Base-by-base conservation (phyloP, 441 rosid genomes). In the Corymbia citriodora region DNA sequence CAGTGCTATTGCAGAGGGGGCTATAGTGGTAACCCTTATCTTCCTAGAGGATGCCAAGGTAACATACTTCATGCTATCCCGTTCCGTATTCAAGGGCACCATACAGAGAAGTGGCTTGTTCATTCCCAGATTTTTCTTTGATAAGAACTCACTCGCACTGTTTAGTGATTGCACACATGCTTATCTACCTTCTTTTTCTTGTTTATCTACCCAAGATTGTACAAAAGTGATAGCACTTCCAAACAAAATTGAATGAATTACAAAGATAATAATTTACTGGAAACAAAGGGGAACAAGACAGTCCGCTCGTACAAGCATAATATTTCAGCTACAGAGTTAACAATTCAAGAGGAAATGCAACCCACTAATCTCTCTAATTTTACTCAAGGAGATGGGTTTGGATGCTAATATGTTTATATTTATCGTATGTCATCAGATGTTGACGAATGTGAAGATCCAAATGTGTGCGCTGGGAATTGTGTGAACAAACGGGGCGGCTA, bases 401-500 rank as follows among this genome's bases (percentile, higher is more conserved):
- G 48, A 25, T 18, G 2, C 48, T 33, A 18, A 70, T 70, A 9
- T 70, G 3, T 33, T 33, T 33, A 1, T 33, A 36, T 33, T 9
- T 8, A n/a, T 16, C 79, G 17, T 19, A 5, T 70, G 45, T 33
- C 8, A 33, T 70, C 45, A 70, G 79, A 70, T 70, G 1, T 70
- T 33, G 1, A 70, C 2, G 68, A 61, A 61, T 61, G 61, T 55
- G 27, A 55, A 21, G 5, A 9, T 55, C 27, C 1, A 55, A 3
- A 21, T 9, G 0, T 0, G 11, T 55, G 65, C 65, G 2, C 65
- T 7, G 29, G 14, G 65, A 59, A 1, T 59, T 59, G 65, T 25
- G n/a, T 59, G n/a, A 59, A 59, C 65, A 59, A 23, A 59, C 10
- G 0, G 17, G 68, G 68, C 4, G 0, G 0, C 9, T 61, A 1